A percentile compares a stretch with the other conserved stretches of the same genome.
Evolutionary conservation across 805 yeast genomes (phyloP).

Genomic region (Torulaspora gathmanii): DNA sequence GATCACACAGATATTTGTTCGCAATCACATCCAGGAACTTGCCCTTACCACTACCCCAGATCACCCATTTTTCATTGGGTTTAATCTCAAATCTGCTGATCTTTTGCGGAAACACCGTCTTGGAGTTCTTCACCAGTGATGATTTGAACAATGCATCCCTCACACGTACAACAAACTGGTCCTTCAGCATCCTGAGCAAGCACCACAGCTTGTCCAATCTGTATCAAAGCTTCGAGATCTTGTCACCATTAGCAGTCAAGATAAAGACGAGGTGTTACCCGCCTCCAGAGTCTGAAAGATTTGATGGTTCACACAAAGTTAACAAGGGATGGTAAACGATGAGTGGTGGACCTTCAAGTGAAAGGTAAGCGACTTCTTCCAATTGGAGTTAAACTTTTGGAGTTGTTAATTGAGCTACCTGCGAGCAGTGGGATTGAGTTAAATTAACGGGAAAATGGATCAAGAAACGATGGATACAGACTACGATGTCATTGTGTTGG

Average conservation of each 20-base stretch:
- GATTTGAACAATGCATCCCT: constrained; percentile 38
- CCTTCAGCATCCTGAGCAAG: not conserved
- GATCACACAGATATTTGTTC: constrained; percentile 28
- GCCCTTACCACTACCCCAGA: constrained; percentile 35
- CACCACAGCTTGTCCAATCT: too few species aligned
- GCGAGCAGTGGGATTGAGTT: not conserved
- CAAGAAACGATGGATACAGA: constrained; percentile 74
- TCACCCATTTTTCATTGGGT: constrained; percentile 41
- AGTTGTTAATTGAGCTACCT: not conserved
- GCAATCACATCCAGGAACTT: constrained; percentile 27
- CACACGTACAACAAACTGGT: constrained; percentile 17
- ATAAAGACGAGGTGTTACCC: not conserved
- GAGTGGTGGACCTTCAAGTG: not conserved
- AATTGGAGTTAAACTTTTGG: not conserved
- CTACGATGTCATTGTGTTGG: constrained; percentile 94
- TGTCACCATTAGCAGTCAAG: not conserved
- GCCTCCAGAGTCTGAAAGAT: not conserved
- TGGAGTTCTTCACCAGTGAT: constrained; percentile 36
- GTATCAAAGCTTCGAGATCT: too few species aligned
- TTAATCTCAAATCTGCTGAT: constrained; percentile 23
- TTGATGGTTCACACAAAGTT: constrained; percentile 1
- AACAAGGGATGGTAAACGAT: constrained; percentile 4
- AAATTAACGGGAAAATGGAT: constrained; percentile 11
- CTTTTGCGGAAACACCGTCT: constrained; percentile 23
- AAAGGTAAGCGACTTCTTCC: not conserved